These are phyloP conservation scores for Eimeria necatrix DNA, from an alignment of 169 alveolate genomes.

Conservation along the genomic window DNA sequence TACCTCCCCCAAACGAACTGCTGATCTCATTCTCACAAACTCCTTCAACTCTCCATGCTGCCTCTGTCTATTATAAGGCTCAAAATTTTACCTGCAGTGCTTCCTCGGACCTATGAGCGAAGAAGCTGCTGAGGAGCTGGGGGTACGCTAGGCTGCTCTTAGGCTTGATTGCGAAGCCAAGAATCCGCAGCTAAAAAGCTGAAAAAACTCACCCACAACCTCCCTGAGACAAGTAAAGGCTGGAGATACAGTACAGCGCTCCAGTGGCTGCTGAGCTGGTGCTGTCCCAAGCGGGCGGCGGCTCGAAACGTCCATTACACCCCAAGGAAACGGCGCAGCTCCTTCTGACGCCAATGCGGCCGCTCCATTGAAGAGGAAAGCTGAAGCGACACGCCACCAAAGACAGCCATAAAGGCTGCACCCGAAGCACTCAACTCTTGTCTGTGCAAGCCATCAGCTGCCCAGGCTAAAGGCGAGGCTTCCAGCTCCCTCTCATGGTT, in stretches of 20 bases:
- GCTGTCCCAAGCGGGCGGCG: not conserved
- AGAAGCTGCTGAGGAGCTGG: not conserved
- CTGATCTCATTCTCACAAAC: not conserved
- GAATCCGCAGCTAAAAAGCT: not conserved
- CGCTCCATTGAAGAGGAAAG: constrained; percentile 24
- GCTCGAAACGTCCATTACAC: constrained; percentile 56
- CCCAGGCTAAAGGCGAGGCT: not conserved
- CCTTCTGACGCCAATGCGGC: constrained; percentile 49
- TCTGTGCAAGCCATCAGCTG: too few species aligned
- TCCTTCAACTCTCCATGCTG: too few species aligned
- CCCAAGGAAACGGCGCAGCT: constrained; percentile 76
- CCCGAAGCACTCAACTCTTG: not conserved
- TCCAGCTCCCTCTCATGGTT: not conserved
- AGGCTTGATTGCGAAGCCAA: too few species aligned
- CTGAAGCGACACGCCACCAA: not conserved
- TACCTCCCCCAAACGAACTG: not conserved
- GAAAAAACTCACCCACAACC: not conserved
- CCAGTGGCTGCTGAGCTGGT: constrained; percentile 9
- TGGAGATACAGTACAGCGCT: not conserved
- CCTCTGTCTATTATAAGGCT: too few species aligned
- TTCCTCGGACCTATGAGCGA: too few species aligned
- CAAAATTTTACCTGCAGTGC: too few species aligned
- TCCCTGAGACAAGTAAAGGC: not conserved
- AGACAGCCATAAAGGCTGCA: not conserved
- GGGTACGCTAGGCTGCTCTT: not conserved